Evolutionary conservation across 2,329 filamentous ascomycete genomes (phyloP).

Genomic region (Aspergillus fischeri): DNA sequence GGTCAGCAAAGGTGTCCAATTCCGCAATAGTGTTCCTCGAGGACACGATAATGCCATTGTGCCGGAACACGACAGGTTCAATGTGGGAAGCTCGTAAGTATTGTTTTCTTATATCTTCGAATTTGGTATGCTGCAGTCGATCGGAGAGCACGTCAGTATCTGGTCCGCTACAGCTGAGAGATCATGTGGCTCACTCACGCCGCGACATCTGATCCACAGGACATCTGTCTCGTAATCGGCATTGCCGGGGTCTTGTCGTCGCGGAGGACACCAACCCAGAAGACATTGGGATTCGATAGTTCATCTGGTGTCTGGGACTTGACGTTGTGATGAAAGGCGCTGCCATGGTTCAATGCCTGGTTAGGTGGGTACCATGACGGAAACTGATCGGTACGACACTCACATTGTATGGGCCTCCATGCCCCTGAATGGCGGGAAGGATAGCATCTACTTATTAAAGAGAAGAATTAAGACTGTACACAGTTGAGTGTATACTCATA

Average conservation of each 20-base stretch:
- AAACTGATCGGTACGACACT: background rate
- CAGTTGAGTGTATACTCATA: background rate
- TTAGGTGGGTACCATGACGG: background rate
- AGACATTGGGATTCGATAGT: background rate
- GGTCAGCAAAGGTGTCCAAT: background rate
- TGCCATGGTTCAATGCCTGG: background rate
- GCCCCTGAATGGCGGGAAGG: background rate
- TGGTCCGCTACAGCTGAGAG: background rate
- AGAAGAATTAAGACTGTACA: background rate
- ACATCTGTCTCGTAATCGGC: background rate
- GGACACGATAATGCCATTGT: background rate
- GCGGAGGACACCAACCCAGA: background rate
- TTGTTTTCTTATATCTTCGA: background rate
- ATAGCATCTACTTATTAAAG: background rate
- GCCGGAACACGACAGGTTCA: background rate
- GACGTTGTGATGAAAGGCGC: background rate
- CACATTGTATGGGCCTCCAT: background rate
- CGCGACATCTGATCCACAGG: background rate
- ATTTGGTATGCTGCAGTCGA: background rate
- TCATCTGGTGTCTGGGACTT: background rate
- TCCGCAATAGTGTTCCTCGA: background rate
- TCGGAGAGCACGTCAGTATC: background rate
- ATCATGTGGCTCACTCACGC: background rate
- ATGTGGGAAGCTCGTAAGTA: background rate
- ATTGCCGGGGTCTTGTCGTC: background rate